Conservation (phyloP, 2,329 filamentous ascomycete species). For the Bipolaris sorokiniana region DNA sequence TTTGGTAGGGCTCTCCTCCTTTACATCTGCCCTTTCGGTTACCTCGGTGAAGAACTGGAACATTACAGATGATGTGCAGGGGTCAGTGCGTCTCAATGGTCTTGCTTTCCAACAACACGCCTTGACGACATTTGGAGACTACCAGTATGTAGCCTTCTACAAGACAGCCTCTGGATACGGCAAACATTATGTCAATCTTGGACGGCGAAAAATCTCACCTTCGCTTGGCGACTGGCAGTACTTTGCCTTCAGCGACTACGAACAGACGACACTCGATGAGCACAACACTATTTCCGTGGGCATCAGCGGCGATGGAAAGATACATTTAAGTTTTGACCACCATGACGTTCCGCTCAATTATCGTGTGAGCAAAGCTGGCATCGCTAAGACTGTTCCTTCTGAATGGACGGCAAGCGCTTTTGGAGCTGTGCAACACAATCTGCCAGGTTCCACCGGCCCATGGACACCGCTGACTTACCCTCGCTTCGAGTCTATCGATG, state of each 20-base stretch:
- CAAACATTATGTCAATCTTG: slow-evolving; percentile 53
- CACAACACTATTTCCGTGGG: slow-evolving; percentile 62
- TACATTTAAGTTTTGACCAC: slow-evolving; percentile 61
- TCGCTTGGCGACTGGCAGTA: slow-evolving; percentile 53
- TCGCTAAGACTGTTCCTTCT: slow-evolving; percentile 39
- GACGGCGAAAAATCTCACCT: slow-evolving; percentile 52
- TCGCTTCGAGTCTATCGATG: slow-evolving; percentile 53
- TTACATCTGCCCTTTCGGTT: slow-evolving; percentile 32
- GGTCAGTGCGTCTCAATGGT: slow-evolving; percentile 53
- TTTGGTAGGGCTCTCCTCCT: slow-evolving; percentile 19
- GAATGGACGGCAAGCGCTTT: slow-evolving; percentile 40
- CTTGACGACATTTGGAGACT: slow-evolving; percentile 55
- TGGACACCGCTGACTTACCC: slow-evolving; percentile 57
- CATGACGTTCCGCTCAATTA: slow-evolving; percentile 51
- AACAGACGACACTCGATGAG: slow-evolving; percentile 58
- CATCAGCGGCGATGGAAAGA: slow-evolving; percentile 60
- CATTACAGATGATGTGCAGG: slow-evolving; percentile 43
- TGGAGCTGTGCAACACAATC: slow-evolving; percentile 35
- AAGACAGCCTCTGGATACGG: slow-evolving; percentile 41
- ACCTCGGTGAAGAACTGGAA: slow-evolving; percentile 38
- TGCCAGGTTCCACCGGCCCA: slow-evolving; percentile 41
- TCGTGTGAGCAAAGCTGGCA: slow-evolving; percentile 38
- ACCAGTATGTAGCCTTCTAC: slow-evolving; percentile 60
- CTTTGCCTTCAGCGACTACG: slow-evolving; percentile 57
- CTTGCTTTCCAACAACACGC: slow-evolving; percentile 59